A percentile compares a stretch with the other conserved stretches of the same genome.
These are phyloP conservation scores for Suillus subluteus DNA, from an alignment of 768 basidiomycete genomes.

Conservation along the genomic window DNA sequence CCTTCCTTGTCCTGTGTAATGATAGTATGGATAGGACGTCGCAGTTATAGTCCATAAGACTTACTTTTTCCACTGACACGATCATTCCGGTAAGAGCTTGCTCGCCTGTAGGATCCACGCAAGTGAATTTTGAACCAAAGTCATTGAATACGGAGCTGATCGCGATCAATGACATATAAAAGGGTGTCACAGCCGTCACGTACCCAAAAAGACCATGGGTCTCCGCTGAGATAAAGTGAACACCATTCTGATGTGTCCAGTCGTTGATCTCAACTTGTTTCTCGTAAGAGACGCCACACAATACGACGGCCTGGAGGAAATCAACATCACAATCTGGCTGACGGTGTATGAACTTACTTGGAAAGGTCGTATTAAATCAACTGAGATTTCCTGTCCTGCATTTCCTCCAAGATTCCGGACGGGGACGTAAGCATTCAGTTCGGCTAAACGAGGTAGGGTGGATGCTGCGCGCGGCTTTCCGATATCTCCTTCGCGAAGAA, in stretches of 20 bases:
- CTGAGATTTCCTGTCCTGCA: constrained; percentile 74
- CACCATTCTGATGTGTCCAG: constrained; percentile 87
- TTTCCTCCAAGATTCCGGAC: constrained; percentile 83
- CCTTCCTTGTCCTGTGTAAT: constrained; percentile 73
- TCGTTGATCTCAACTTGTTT: constrained; percentile 96
- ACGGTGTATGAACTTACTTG: constrained; percentile 58
- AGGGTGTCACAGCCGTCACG: constrained; percentile 20
- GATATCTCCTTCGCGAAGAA: constrained; percentile 84
- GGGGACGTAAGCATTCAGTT: constrained; percentile 95
- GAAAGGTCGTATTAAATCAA: constrained; percentile 84
- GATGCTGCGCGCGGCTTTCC: constrained; percentile 88
- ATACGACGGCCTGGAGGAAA: constrained; percentile 74
- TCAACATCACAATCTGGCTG: neutral
- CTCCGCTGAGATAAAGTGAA: constrained; percentile 91
- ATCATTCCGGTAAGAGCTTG: constrained; percentile 94
- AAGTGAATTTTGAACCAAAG: constrained; percentile 93
- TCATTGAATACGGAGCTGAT: constrained; percentile 92
- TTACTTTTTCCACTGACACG: constrained; percentile 87
- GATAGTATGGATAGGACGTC: neutral
- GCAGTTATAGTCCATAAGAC: constrained; percentile 1
- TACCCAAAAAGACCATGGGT: constrained; percentile 95
- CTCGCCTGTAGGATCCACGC: constrained; percentile 98
- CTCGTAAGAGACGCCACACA: constrained; percentile 74
- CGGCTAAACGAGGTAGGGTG: constrained; percentile 86
- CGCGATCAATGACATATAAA: constrained; percentile 12